Evolutionary conservation across 192 early-diverging fungal species (phyloP).

Genomic region (Coemansia sp.): DNA sequence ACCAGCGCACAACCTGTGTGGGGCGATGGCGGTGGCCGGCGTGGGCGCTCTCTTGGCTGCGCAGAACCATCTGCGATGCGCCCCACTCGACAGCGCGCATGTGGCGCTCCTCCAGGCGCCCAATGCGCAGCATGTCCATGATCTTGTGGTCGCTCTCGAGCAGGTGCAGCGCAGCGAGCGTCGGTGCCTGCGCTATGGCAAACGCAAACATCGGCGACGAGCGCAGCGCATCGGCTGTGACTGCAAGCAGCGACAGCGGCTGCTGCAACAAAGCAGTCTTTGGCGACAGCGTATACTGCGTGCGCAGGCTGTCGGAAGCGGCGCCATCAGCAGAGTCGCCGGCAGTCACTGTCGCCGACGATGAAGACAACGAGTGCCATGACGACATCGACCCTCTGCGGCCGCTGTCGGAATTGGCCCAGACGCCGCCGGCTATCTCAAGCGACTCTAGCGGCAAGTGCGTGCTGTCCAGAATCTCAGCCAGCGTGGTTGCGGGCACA

Average conservation of each 20-base stretch:
- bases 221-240: conserved; percentile 37
- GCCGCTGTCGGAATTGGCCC: conserved; percentile 24
- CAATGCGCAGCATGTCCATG: conserved; percentile 20
- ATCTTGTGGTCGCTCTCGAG: conserved; percentile 16
- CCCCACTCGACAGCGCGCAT: conserved; percentile 20
- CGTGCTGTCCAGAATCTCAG: conserved; percentile 20
- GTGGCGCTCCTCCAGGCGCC: conserved; percentile 23
- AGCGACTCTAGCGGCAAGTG: conserved; percentile 18
- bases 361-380: conserved; percentile 26
- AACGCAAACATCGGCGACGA: conserved; percentile 28
- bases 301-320: too few species aligned
- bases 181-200: conserved; percentile 21
- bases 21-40: too few species aligned
- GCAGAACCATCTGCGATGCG: conserved; percentile 17
- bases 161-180: conserved; percentile 24
- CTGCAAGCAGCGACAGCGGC: conserved; percentile 18
- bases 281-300: too few species aligned
- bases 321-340: too few species aligned
- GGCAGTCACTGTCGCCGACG: conserved; percentile 13
- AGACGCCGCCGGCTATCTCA: conserved; percentile 39
- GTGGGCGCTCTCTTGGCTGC: conserved; percentile 7
- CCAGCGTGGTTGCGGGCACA: conserved; percentile 34
- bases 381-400: conserved; percentile 29
- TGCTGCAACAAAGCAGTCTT: background rate
- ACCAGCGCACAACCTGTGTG: conserved; percentile 4